Evolutionary conservation across 768 basidiomycete species (phyloP), one percentile per base, ranked within the genome.

Genomic region (Peribolospora baueri): DNA sequence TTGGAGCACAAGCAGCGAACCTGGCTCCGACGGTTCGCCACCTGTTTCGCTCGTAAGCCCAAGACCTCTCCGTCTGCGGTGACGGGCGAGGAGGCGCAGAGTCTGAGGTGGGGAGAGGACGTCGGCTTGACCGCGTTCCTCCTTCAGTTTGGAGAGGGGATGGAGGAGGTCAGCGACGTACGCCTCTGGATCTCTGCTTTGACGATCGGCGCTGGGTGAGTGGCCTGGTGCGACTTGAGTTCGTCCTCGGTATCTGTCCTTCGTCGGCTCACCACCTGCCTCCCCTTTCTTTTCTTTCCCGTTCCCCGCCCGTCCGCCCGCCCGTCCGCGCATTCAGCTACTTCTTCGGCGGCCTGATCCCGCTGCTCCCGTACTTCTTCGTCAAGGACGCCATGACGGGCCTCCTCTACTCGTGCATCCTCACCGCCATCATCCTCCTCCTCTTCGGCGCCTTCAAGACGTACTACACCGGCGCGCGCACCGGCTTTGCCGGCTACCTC

Each of bases 71-170:
- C 36, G n/a, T 6, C 48, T 9, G 36, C 36, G n/a, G 38, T 52
- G 8, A 56, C 55, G 14, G 48, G 54, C 4, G 60, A 61, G 39
- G 83, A 85, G 63, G 73, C 68, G 3, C 71, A 72, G 11, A 65
- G 69, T 8, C 68, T 80, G 51, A 72, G 73, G 59, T 84, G 81
- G 78, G 78, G 76, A 58, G 76, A 77, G 49, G 78, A 81, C 39
- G 77, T 87, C 58, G 93, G 93, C 0, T 67, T 97, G 45, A 90
- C 91, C 0, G 78, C 87, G 3, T 98, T 98, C 70, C 69, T 98
- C 62, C 75, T 97, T 61, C 93, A 86, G 69, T 95, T 95, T 61
- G 90, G 90, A n/a, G 82, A 84, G 65, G 86, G 88, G 13, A 64
- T 93, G 52, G 90, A 93, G 74, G 91, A 97, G 68, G 76, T 93